Evolutionary conservation across 805 yeast genomes (phyloP), one percentile per base, ranked within the genome.

Genomic region (Scheffersomyces coipomensis): DNA sequence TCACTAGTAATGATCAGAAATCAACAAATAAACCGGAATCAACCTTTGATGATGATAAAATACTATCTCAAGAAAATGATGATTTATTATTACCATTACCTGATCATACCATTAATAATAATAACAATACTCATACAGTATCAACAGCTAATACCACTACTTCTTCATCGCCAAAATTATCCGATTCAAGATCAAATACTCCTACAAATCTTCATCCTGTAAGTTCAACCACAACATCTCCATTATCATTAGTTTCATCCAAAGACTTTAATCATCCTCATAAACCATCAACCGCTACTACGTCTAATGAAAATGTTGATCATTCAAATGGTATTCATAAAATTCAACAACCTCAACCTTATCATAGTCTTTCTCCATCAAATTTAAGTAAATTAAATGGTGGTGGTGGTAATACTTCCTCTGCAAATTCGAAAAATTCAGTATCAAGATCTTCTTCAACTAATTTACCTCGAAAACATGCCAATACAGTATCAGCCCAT

Each of bases 1-100:
- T 23, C 25, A 23, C 25, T 11, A 23, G 25, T 23, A 23, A 8
- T 11, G 11, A 8, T 23, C 10, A 23, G 8, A 23, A 9, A 23
- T 9, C 10, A 9, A 8, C 10, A 23, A 23, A 11, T 23, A 11
- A 11, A 23, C 11, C 25, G 25, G 25, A 27, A 13, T 12, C 26
- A 26, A 33, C 22, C 18, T 26, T n/a, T 25, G 24, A 19, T 27
- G 30, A 27, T 13, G 30, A 27, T 15, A 18, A 13, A 6, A 29
- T 33, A 29, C 40, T 29, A 26, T 37, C 38, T 4, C 38, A 34
- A 13, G 47, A 46, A 26, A 45, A 46, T 22, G 33, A 46, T 19
- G 49, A 46, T 33, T 11, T 22, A 5, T 44, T 40, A 6, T 38
- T 47, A 4, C 49, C 47, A n/a, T 37, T 43, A 33, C 49, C 45